Evolutionary conservation across 768 basidiomycete genomes (phyloP), one percentile per base, ranked within the genome.

Genomic region (Russula sp.): DNA sequence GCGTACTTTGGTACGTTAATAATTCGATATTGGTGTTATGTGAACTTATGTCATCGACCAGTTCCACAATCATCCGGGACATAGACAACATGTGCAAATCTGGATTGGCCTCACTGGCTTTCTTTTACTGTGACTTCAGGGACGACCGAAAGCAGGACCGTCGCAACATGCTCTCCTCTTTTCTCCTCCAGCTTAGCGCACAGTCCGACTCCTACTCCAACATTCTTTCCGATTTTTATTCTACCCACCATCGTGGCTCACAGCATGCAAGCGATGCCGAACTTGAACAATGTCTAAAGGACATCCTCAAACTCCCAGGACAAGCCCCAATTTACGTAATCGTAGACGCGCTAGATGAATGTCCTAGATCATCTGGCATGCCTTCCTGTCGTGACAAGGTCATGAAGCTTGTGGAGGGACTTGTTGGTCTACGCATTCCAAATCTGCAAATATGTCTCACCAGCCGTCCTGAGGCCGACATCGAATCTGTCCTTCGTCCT

Each of bases 101-200:
- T 27, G 27, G 27, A 27, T 27, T 27, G 27, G 27, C 27, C 27
- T 27, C 27, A 27, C 27, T 27, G 27, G 27, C 27, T 27, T 27
- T 27, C 27, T 27, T 27, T 27, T 27, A 27, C 27, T 27, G 27
- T 27, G 27, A 27, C 27, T 27, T 27, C 27, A 27, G 27, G 27
- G 27, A 27, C 27, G 27, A 27, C 27, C 27, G 27, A 27, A 27
- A 60, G 59, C 52, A 60, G 16, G 34, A 37, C 34, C 44, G 50
- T 10, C 52, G 44, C 5, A 42, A 10, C 4, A 16, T 60, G 8
- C 20, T 60, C 13, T 47, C 59, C 9, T 60, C 59, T 20, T 32
- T 60, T 34, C 32, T 60, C 35, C 31, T 35, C 52, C 59, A 60
- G 16, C 44, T 54, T 32, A 45, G 51, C n/a, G 52, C 35, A 10